phyloP scores from a whole-genome alignment of 495 filamentous ascomycete species.

The Xylaria venustula region DNA sequence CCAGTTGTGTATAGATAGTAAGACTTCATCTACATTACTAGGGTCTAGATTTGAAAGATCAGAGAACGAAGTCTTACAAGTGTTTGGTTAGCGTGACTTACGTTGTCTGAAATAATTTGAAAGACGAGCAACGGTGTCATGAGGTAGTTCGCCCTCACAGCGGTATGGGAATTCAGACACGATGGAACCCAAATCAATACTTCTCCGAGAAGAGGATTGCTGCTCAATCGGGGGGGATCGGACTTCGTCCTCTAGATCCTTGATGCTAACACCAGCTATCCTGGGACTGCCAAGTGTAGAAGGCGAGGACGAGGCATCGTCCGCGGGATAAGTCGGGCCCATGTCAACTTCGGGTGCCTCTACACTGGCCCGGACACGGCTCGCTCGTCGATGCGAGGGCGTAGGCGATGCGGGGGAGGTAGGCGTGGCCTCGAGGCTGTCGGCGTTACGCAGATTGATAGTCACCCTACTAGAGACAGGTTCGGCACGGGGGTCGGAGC shows the following conservation, averaged over 20 bases:
- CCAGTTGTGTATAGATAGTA: conserved; percentile 41
- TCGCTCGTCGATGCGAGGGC: conserved; percentile 22
- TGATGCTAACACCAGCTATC: conserved; percentile 30
- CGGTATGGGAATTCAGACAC: conserved; percentile 41
- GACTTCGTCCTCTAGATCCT: conserved; percentile 31
- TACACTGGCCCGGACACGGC: conserved; percentile 38
- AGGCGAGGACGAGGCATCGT: conserved; percentile 34
- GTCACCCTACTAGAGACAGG: conserved; percentile 51
- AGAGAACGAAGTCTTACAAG: conserved; percentile 12
- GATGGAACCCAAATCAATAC: conserved; percentile 12
- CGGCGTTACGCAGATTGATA: conserved; percentile 50
- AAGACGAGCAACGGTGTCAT: conserved; percentile 36
- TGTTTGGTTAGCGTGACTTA: conserved; percentile 20
- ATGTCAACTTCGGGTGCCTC: conserved; percentile 43
- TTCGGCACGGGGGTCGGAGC: conserved; percentile 30
- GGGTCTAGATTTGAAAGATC: conserved; percentile 26
- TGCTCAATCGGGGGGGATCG: conserved; percentile 19
- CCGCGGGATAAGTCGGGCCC: conserved; percentile 21
- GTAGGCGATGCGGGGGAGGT: conserved; percentile 49
- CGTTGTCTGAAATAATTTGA: conserved; percentile 37
- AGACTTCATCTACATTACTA: conserved; percentile 36
- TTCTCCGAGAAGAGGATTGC: not conserved
- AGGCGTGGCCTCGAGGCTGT: conserved; percentile 37
- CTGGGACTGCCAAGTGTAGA: conserved; percentile 41
- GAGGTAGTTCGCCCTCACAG: conserved; percentile 33